phyloP scores from a whole-genome alignment of 495 filamentous ascomycete genomes.

The Evernia prunastri region DNA sequence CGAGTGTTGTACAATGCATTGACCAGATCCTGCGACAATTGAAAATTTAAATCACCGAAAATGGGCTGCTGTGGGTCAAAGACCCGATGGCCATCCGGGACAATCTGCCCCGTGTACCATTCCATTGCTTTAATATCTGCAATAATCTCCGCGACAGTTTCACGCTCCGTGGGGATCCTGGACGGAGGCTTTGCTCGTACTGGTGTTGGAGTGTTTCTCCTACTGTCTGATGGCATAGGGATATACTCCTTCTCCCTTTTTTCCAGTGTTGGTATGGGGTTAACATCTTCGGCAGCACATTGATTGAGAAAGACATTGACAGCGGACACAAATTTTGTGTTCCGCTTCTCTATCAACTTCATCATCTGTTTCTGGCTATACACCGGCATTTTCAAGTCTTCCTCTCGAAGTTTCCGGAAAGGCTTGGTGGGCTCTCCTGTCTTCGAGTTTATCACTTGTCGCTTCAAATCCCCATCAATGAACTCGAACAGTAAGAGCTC shows the following conservation, averaged over 20 bases:
- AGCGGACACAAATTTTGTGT: constrained; percentile 74
- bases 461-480: constrained; percentile 82
- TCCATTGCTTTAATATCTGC: constrained; percentile 71
- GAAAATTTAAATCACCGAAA: constrained; percentile 79
- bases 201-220: constrained; percentile 41
- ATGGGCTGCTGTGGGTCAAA: constrained; percentile 81
- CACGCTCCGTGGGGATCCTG: constrained; percentile 75
- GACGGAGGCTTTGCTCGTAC: constrained; percentile 41
- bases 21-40: constrained; percentile 81
- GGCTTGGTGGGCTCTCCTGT: constrained; percentile 65
- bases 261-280: constrained; percentile 60
- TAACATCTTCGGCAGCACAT: constrained; percentile 57
- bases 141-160: constrained; percentile 77
- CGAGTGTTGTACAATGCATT: constrained; percentile 90
- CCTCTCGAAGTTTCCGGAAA: constrained; percentile 56
- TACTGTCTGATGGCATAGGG: constrained; percentile 45
- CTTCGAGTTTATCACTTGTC: constrained; percentile 62
- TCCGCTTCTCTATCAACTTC: constrained; percentile 83
- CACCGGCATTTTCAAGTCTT: constrained; percentile 88
- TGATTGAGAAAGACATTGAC: constrained; percentile 69
- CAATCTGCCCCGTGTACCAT: constrained; percentile 90
- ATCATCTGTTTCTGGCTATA: constrained; percentile 91
- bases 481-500: constrained; percentile 88
- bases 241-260: constrained; percentile 44
- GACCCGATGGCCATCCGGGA: constrained; percentile 86